Conservation (phyloP, 805 yeast species). For the Yamadazyma tumulicola region DNA sequence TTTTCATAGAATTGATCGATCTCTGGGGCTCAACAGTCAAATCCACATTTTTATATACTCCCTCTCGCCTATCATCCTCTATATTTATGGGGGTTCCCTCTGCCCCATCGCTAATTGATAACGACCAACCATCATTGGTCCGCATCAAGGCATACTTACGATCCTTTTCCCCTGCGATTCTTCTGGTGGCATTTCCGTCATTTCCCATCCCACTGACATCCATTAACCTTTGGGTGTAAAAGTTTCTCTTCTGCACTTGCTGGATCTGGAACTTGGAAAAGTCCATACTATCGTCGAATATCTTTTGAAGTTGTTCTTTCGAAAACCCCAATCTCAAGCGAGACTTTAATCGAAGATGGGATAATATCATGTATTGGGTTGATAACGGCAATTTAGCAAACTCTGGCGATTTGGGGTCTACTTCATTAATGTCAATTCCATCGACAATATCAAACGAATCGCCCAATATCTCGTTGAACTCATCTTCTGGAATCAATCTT, state of each 20-base stretch:
- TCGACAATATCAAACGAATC: conserved; percentile 55
- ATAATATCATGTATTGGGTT: conserved; percentile 83
- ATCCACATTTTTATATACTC: conserved; percentile 5
- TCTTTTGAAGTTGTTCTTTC: conserved; percentile 76
- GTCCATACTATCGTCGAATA: conserved; percentile 79
- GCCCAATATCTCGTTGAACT: conserved; percentile 57
- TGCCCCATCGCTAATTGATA: conserved; percentile 51
- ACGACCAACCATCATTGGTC: conserved; percentile 80
- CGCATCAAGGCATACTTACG: conserved; percentile 70
- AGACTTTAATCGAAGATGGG: conserved; percentile 78
- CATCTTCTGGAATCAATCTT: conserved; percentile 72
- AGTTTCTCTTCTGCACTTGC: conserved; percentile 89
- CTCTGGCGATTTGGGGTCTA: conserved; percentile 81
- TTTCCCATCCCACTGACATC: conserved; percentile 76
- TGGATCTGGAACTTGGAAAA: conserved; percentile 91
- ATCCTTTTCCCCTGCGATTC: conserved; percentile 83
- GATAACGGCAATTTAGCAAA: conserved; percentile 75
- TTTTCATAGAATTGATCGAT: neutral
- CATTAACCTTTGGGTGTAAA: conserved; percentile 83
- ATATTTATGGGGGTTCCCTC: conserved; percentile 53
- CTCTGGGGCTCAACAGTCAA: conserved; percentile 2
- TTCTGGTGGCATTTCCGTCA: conserved; percentile 43
- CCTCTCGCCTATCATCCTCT: conserved; percentile 23
- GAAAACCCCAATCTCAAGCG: conserved; percentile 93
- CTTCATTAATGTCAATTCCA: conserved; percentile 62